Percentiles rank a stretch among this genome's conserved stretches.
Conservation (phyloP, 331 rosid genomes). For the Erythrophleum ivorense region DNA sequence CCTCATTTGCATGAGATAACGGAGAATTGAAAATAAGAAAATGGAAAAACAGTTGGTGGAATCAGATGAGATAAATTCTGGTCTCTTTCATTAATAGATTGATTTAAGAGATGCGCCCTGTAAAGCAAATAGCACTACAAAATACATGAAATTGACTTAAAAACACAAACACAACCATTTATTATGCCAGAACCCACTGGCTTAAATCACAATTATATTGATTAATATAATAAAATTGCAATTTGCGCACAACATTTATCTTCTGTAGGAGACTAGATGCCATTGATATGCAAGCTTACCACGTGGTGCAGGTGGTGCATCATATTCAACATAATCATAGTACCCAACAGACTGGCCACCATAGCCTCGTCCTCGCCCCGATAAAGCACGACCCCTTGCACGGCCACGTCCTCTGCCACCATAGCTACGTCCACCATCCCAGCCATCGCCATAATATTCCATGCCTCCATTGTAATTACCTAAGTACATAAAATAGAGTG, state of each 20-base stretch:
- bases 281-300: conserved; percentile 52
- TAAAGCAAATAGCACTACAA: conserved; percentile 19
- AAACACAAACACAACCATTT: neutral
- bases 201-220: conserved; percentile 7
- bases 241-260: conserved; percentile 19
- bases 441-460: conserved; percentile 71
- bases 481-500: conserved; percentile 27
- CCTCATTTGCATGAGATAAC: neutral
- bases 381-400: conserved; percentile 59
- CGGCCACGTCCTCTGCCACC: conserved; percentile 87
- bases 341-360: conserved; percentile 58
- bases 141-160: conserved; percentile 9
- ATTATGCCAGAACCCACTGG: neutral
- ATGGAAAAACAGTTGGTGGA: neutral
- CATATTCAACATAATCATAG: conserved; percentile 70
- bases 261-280: neutral
- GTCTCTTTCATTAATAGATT: neutral
- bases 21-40: neutral
- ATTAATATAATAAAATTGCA: conserved; percentile 1
- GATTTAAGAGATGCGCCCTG: neutral
- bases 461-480: conserved; percentile 69
- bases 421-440: conserved; percentile 77
- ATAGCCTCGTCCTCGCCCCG: conserved; percentile 72
- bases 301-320: conserved; percentile 66
- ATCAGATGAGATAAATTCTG: neutral